These are phyloP conservation scores for Rhododendron ferrugineum DNA, from an alignment of 148 eudicot species.

Conservation along the genomic window DNA sequence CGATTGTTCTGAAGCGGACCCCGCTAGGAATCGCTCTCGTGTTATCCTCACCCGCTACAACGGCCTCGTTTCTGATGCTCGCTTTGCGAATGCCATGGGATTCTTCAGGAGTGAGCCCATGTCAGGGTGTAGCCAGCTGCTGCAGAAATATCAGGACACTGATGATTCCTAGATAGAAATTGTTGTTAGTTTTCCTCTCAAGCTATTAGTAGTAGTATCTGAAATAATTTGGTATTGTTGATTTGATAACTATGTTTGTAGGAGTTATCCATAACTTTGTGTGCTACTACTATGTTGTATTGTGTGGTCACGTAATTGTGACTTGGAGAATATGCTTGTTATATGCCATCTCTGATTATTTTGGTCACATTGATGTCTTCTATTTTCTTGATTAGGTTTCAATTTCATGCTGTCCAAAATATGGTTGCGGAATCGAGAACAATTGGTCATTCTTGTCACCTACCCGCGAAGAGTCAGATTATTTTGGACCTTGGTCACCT, in stretches of 20 bases:
- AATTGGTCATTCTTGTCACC: background rate
- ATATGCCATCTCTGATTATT: background rate
- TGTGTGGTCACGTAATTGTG: background rate
- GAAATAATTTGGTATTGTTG: background rate
- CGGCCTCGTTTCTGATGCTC: slow-evolving; percentile 40
- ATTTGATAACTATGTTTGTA: background rate
- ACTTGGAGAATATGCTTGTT: background rate
- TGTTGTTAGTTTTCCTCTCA: background rate
- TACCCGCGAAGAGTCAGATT: no score
- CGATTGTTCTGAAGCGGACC: slow-evolving; percentile 34
- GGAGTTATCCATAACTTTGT: background rate
- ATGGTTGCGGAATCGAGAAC: background rate
- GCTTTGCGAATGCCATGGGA: slow-evolving; percentile 64
- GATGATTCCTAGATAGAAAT: slow-evolving; percentile 25
- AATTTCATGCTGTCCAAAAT: background rate
- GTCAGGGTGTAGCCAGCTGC: slow-evolving; percentile 47
- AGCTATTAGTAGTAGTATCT: background rate
- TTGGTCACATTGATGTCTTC: background rate
- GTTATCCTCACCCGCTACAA: slow-evolving; percentile 59
- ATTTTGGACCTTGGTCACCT: background rate
- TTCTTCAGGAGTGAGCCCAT: slow-evolving; percentile 39
- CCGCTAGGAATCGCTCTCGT: slow-evolving; percentile 47
- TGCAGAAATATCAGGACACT: slow-evolving; percentile 39
- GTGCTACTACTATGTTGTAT: background rate
- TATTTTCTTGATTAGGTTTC: background rate